These are phyloP conservation scores for Perkinsus olseni DNA, from an alignment of 169 alveolate genomes.

Conservation along the genomic window DNA sequence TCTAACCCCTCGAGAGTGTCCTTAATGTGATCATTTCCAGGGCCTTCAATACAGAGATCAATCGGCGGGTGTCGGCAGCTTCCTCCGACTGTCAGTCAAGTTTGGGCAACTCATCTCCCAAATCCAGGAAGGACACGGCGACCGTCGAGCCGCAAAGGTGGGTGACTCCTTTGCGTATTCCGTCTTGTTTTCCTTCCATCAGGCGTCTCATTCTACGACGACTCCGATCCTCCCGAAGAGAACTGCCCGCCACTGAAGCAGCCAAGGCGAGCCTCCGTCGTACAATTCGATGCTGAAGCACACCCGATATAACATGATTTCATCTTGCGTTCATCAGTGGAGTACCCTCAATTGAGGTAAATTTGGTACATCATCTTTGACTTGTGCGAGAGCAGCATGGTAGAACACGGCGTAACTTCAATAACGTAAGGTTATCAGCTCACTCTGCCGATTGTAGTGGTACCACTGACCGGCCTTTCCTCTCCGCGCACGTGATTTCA, in stretches of 20 bases:
- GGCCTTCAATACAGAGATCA: background rate
- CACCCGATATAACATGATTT: background rate
- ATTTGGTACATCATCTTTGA: background rate
- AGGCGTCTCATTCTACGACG: background rate
- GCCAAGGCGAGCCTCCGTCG: background rate
- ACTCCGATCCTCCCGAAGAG: background rate
- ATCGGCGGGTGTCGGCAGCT: background rate
- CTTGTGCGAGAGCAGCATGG: too few species aligned
- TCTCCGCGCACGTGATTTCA: too few species aligned
- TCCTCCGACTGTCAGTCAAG: background rate
- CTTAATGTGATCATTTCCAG: background rate
- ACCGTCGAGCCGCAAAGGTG: background rate
- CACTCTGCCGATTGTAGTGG: too few species aligned
- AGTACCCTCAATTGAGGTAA: background rate
- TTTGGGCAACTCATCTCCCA: background rate
- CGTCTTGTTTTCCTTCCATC: background rate
- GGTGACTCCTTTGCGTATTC: background rate
- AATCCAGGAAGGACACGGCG: background rate
- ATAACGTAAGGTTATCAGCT: too few species aligned
- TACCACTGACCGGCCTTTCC: too few species aligned
- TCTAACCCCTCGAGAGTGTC: background rate
- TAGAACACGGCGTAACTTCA: too few species aligned
- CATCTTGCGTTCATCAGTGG: background rate
- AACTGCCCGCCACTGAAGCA: background rate
- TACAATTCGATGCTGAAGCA: background rate